Evolutionary conservation across 2,329 filamentous ascomycete species (phyloP).

Genomic region (Fusarium hostae): DNA sequence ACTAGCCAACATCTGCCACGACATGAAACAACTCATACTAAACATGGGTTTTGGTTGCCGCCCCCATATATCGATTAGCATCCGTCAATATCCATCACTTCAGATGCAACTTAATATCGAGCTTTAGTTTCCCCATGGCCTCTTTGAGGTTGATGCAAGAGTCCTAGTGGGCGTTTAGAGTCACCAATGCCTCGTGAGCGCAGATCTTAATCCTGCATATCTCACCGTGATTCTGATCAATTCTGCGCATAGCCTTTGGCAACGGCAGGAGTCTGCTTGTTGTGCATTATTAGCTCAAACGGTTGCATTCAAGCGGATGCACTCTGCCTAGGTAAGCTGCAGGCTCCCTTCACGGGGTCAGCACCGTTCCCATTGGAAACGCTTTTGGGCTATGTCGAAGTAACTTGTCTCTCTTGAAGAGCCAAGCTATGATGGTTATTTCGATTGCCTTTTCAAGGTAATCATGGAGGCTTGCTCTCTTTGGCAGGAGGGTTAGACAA

Average conservation of each 20-base stretch:
- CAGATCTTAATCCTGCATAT: constrained; percentile 29
- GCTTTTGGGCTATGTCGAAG: not conserved
- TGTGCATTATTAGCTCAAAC: not conserved
- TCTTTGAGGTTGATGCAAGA: constrained; percentile 4
- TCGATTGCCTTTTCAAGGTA: not conserved
- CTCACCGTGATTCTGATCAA: constrained; percentile 17
- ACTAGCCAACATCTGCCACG: constrained; percentile 27
- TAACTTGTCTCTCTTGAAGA: not conserved
- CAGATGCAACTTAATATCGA: constrained; percentile 16
- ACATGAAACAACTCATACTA: constrained; percentile 28
- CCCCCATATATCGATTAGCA: constrained; percentile 16
- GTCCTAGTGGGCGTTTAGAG: constrained; percentile 14
- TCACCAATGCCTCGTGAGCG: constrained; percentile 13
- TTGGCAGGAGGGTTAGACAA: not conserved
- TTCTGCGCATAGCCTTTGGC: not conserved
- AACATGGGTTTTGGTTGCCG: constrained; percentile 10
- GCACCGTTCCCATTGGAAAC: not conserved
- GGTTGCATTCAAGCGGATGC: constrained; percentile 12
- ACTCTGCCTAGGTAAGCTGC: not conserved
- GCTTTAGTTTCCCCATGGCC: constrained; percentile 31
- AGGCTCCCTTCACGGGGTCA: constrained; percentile 6
- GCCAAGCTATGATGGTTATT: not conserved
- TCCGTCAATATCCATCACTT: constrained; percentile 4
- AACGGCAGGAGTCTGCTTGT: not conserved
- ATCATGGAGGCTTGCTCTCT: not conserved